Evolutionary conservation across 202 grass and related monocot species (phyloP).

Genomic region (Dendrocalamus latiflorus): DNA sequence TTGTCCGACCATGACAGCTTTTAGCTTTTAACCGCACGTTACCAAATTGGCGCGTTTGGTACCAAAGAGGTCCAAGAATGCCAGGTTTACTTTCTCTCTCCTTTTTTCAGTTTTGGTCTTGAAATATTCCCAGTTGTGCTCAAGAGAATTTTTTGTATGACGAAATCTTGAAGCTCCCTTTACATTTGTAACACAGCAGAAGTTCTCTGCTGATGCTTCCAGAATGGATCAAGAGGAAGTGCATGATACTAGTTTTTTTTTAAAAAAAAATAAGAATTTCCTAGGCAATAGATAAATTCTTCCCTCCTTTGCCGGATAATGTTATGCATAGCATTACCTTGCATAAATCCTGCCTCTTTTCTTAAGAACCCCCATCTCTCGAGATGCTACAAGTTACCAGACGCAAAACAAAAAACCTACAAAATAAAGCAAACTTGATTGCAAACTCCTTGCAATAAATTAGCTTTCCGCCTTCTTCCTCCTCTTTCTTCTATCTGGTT

Average conservation of each 20-base stretch:
- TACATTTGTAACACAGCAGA: background rate
- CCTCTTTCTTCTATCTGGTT: slow-evolving; percentile 43
- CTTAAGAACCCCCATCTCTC: background rate
- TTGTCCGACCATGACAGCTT: too few relatives aligned
- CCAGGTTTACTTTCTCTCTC: too few relatives aligned
- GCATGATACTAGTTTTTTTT: background rate
- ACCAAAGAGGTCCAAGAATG: too few relatives aligned
- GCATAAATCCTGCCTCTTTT: background rate
- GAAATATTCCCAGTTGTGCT: too few relatives aligned
- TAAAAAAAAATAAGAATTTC: background rate
- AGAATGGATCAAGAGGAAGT: background rate
- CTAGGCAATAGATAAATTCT: background rate
- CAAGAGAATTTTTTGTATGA: background rate
- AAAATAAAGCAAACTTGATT: slow-evolving; percentile 5
- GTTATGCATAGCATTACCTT: background rate
- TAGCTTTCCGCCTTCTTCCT: slow-evolving; percentile 44
- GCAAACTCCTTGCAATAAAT: background rate
- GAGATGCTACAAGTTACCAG: background rate
- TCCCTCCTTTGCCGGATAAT: background rate
- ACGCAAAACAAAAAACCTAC: background rate
- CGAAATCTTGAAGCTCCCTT: background rate
- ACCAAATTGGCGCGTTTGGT: too few relatives aligned
- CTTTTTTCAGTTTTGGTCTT: too few relatives aligned
- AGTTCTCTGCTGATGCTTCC: background rate
- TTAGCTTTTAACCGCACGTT: too few relatives aligned